A percentile compares a stretch with the other conserved stretches of the same genome.
Conservation (phyloP, 345 rosid species). For the Moringa oleifera region DNA sequence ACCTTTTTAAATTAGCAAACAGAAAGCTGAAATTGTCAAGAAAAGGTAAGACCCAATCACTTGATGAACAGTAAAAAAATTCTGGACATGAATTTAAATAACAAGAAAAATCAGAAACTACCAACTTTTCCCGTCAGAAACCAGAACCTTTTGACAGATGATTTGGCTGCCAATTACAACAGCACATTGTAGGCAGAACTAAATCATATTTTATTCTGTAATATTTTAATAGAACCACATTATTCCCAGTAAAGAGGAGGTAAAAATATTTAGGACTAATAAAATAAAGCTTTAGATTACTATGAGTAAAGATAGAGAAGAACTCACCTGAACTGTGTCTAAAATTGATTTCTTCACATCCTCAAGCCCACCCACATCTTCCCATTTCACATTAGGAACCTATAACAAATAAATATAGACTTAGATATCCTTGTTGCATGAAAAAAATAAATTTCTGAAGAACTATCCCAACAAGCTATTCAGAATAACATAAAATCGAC, state of each 20-base stretch:
- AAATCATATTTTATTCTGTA: too few species aligned
- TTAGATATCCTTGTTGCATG: slow-evolving; percentile 8
- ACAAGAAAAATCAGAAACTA: background rate
- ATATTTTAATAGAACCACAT: too few species aligned
- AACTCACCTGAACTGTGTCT: slow-evolving; percentile 83
- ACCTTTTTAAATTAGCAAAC: too few species aligned
- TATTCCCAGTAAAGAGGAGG: too few species aligned
- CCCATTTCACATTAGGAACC: slow-evolving; percentile 98
- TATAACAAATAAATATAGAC: slow-evolving; percentile 19
- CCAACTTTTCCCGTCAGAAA: background rate
- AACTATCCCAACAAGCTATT: background rate
- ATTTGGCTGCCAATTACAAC: too few species aligned
- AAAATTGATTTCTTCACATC: slow-evolving; percentile 89
- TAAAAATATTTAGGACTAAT: background rate
- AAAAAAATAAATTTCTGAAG: slow-evolving; percentile 3
- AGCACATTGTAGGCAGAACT: too few species aligned
- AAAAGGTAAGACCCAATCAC: too few species aligned
- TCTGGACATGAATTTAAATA: too few species aligned
- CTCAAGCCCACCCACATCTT: slow-evolving; percentile 97
- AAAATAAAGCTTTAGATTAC: too few species aligned
- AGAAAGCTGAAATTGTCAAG: too few species aligned
- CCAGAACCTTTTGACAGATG: background rate
- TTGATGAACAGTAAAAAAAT: too few species aligned
- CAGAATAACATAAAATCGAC: background rate
- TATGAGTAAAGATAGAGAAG: slow-evolving; percentile 5